A percentile compares a stretch with the other conserved stretches of the same genome.
These are phyloP conservation scores for Coemansia sp. DNA, from an alignment of 192 early-diverging fungal species.

Conservation along the genomic window DNA sequence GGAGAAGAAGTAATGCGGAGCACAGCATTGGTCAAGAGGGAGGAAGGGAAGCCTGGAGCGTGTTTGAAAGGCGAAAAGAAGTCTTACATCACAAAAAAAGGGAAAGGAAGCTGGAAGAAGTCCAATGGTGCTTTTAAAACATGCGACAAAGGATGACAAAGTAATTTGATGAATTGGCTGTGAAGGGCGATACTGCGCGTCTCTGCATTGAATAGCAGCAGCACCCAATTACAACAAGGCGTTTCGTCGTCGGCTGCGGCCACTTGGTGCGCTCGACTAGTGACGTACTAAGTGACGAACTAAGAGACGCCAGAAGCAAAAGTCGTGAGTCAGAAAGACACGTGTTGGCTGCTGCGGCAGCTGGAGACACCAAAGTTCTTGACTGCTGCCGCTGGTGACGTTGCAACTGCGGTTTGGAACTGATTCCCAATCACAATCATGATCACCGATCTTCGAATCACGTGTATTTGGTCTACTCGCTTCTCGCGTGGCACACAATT, in stretches of 20 bases:
- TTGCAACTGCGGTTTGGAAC: neutral
- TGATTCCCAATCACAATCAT: neutral
- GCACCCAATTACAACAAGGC: neutral
- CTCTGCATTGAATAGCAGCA: neutral
- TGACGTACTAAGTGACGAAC: neutral
- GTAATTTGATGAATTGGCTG: neutral
- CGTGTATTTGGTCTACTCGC: neutral
- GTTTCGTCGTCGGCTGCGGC: neutral
- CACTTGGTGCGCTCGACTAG: neutral
- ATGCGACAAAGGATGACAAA: neutral
- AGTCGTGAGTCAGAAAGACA: neutral
- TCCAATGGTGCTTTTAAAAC: neutral
- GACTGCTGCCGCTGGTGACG: neutral
- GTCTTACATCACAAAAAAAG: neutral
- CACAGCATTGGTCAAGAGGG: neutral
- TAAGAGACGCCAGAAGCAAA: neutral
- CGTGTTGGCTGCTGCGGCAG: constrained; percentile 4
- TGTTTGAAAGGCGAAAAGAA: neutral
- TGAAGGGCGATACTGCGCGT: neutral
- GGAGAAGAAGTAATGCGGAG: neutral
- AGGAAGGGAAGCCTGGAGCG: neutral
- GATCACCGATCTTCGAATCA: neutral
- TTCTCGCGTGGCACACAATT: neutral
- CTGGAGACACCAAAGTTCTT: neutral
- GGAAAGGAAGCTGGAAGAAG: neutral